These are phyloP conservation scores for Tetrahymena malaccensis DNA, from an alignment of 73 alveolate genomes.

Conservation along the genomic window DNA sequence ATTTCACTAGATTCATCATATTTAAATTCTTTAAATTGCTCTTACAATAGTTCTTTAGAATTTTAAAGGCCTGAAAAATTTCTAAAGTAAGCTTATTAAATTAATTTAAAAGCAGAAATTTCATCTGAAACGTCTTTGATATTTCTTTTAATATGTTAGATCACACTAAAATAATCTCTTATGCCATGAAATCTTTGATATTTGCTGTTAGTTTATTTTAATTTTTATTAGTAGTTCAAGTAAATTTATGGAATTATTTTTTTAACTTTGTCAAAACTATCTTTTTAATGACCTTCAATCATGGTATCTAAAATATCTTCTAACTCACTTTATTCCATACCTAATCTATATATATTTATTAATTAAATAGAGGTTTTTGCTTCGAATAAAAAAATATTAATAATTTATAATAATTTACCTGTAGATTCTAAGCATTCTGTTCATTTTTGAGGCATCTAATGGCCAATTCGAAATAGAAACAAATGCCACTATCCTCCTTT, in stretches of 20 bases:
- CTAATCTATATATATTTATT: too few relatives aligned
- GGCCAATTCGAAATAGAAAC: constrained; percentile 67
- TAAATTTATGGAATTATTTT: background rate
- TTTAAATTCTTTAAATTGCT: too few relatives aligned
- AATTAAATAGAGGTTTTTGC: too few relatives aligned
- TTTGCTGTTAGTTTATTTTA: background rate
- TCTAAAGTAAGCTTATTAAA: background rate
- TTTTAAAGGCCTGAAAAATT: background rate
- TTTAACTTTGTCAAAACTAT: background rate
- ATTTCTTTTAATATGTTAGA: background rate
- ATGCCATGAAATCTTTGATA: constrained; percentile 53
- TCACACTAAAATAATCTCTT: constrained; percentile 64
- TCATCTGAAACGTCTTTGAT: background rate
- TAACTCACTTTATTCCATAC: background rate
- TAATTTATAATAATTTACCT: background rate
- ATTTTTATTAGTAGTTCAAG: background rate
- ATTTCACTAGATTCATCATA: background rate
- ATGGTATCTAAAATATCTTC: background rate
- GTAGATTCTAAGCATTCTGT: constrained; percentile 30
- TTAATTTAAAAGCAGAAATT: background rate
- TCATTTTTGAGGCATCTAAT: constrained; percentile 62
- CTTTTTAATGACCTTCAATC: too few relatives aligned
- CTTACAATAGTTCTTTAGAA: background rate
- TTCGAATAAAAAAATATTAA: too few relatives aligned
- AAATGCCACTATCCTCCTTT: constrained; percentile 48